A percentile compares a stretch with the other conserved stretches of the same genome.
These are phyloP conservation scores for Bipolaris oryzae DNA, from an alignment of 2,329 filamentous ascomycete species.

Conservation along the genomic window DNA sequence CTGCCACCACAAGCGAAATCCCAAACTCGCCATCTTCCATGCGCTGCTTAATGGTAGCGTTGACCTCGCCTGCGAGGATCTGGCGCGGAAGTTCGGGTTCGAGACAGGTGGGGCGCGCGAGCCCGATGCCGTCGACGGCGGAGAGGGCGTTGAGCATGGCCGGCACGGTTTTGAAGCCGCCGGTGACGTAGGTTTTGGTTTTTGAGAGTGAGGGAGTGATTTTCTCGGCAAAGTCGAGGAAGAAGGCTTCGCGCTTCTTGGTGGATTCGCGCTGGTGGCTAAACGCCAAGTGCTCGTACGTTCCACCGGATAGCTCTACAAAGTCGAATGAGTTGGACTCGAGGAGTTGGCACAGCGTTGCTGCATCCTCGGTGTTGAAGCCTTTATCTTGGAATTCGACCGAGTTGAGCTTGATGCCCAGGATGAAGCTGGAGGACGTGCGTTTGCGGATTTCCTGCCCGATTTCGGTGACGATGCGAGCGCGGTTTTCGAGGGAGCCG, in stretches of 20 bases:
- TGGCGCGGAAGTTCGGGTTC: conserved; percentile 56
- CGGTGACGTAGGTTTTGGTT: conserved; percentile 65
- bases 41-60: conserved; percentile 55
- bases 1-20: conserved; percentile 54
- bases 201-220: conserved; percentile 60
- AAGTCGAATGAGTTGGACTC: conserved; percentile 61
- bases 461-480: conserved; percentile 51
- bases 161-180: conserved; percentile 60
- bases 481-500: conserved; percentile 52
- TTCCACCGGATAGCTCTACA: conserved; percentile 66
- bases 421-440: conserved; percentile 49
- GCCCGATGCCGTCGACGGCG: conserved; percentile 65
- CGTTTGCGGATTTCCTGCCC: conserved; percentile 47
- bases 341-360: conserved; percentile 55
- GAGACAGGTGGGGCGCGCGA: conserved; percentile 61
- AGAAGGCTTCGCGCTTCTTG: conserved; percentile 64
- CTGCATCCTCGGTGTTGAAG: conserved; percentile 59
- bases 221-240: conserved; percentile 64
- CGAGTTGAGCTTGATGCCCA: conserved; percentile 66
- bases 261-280: conserved; percentile 60
- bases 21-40: conserved; percentile 61
- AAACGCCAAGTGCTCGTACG: conserved; percentile 62
- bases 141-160: conserved; percentile 66
- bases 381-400: conserved; percentile 62
- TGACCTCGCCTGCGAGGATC: conserved; percentile 52